phyloP scores from a whole-genome alignment of 345 rosid species.

The Balakata baccata region DNA sequence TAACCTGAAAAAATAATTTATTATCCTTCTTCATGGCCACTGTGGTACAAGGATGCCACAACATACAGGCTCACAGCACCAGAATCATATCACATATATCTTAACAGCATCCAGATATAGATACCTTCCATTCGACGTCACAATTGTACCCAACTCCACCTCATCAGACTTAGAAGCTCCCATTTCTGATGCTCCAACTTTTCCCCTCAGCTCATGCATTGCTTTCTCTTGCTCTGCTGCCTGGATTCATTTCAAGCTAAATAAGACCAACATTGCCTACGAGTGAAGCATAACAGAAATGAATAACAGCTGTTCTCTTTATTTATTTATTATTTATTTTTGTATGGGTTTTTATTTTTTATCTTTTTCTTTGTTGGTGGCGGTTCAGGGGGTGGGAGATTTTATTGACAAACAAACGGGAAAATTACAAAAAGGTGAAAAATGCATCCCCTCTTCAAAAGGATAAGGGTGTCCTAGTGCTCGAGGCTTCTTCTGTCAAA shows the following conservation, averaged over 20 bases:
- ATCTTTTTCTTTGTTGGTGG: too few species aligned
- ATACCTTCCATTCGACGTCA: constrained; percentile 72
- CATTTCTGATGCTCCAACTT: constrained; percentile 42
- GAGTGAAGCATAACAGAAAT: constrained; percentile 4
- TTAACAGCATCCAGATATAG: constrained; percentile 1
- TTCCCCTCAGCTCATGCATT: constrained; percentile 37
- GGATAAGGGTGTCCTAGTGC: neutral
- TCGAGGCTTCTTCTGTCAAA: neutral
- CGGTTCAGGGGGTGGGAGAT: too few species aligned
- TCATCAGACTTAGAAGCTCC: constrained; percentile 41
- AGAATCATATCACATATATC: constrained; percentile 1
- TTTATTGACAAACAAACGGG: too few species aligned
- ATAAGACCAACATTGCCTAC: constrained; percentile 2
- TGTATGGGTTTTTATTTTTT: too few species aligned
- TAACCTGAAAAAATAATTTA: neutral
- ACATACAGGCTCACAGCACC: neutral
- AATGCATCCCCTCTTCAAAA: neutral
- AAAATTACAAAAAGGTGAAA: neutral
- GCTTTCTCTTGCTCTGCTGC: constrained; percentile 70
- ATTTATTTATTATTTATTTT: neutral
- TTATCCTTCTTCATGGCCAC: neutral
- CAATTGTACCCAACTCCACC: constrained; percentile 35
- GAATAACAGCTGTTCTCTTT: neutral
- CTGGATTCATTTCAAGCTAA: constrained; percentile 44
- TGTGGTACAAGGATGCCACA: neutral